Evolutionary conservation across 768 basidiomycete genomes (phyloP).

Genomic region (Boletus sp.): DNA sequence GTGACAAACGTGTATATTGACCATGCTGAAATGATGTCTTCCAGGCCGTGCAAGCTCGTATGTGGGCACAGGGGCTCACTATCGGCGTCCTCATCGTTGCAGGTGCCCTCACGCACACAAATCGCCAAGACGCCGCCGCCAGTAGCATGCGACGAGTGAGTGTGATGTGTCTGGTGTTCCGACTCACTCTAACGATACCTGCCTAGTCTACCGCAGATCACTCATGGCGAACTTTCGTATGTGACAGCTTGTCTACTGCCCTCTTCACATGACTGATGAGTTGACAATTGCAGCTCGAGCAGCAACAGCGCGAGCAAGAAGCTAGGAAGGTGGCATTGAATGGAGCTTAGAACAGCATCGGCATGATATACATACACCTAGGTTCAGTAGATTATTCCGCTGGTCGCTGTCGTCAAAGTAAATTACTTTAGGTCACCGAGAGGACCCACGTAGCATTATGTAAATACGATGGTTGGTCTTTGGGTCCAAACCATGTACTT

Average conservation of each 20-base stretch:
- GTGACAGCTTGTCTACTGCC: background rate
- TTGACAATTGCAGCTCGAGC: slow-evolving; percentile 20
- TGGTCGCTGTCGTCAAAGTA: background rate
- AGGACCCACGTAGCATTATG: background rate
- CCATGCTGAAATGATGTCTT: slow-evolving; percentile 33
- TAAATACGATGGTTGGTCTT: background rate
- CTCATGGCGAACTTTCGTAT: slow-evolving; percentile 29
- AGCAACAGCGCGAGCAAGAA: slow-evolving; percentile 27
- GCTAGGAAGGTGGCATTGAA: slow-evolving; percentile 12
- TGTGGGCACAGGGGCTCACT: slow-evolving; percentile 85
- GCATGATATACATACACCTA: background rate
- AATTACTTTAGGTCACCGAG: background rate
- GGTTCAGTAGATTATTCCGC: background rate
- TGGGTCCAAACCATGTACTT: background rate
- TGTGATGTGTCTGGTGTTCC: background rate
- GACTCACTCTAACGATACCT: background rate
- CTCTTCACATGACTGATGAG: background rate
- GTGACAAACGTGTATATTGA: too few species aligned
- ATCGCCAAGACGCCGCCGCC: slow-evolving; percentile 39
- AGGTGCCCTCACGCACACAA: slow-evolving; percentile 58
- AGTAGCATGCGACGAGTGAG: slow-evolving; percentile 21
- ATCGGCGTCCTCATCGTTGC: slow-evolving; percentile 71
- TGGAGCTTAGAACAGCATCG: background rate
- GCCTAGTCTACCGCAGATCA: slow-evolving; percentile 22
- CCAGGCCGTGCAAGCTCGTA: slow-evolving; percentile 76